Evolutionary conservation across 768 basidiomycete genomes (phyloP), one percentile per base, ranked within the genome.

Genomic region (Auriculariales sp.): DNA sequence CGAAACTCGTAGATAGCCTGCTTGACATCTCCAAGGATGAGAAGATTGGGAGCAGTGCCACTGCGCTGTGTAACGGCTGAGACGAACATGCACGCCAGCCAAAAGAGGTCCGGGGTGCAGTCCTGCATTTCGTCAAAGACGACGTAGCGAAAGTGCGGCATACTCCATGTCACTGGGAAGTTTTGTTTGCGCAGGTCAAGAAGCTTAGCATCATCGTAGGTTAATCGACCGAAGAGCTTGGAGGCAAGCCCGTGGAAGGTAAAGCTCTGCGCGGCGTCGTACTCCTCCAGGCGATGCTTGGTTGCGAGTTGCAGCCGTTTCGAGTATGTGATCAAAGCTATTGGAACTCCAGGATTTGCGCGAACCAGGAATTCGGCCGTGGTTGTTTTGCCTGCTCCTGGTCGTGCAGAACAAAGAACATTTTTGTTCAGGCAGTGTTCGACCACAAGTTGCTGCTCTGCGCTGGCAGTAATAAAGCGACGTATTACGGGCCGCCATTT

Each of bases 1-100:
- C 30, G 28, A 32, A 46, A 51, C 15, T 46, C 28, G 50, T 51
- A 51, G 50, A 51, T 51, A 5, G 50, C 39, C 28, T 51, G 50
- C 19, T 29, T 2, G 3, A n/a, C 22, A 29, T 51, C 50, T 0
- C 50, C 50, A 11, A 51, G 44, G 11, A 30, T 27, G 29, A 51
- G 39, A 19, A 51, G 4, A 12, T 36, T 17, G 19, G 50, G 50
- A 7, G 50, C n/a, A 12, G 17, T 44, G 9, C 30, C 29, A 10
- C n/a, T 15, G 7, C 15, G 15, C 1, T 29, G 44, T 9, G 42
- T 51, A 15, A 46, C 17, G 12, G 28, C 27, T 2, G 39, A n/a
- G 17, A 51, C 31, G 28, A 51, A 46, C 3, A 28, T 28, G 28
- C 50, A 51, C 11, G 50, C n/a, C 14, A 51, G 44, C 50, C 50